Conservation (phyloP, 805 yeast genomes). For the Debaryomyces maramus region DNA sequence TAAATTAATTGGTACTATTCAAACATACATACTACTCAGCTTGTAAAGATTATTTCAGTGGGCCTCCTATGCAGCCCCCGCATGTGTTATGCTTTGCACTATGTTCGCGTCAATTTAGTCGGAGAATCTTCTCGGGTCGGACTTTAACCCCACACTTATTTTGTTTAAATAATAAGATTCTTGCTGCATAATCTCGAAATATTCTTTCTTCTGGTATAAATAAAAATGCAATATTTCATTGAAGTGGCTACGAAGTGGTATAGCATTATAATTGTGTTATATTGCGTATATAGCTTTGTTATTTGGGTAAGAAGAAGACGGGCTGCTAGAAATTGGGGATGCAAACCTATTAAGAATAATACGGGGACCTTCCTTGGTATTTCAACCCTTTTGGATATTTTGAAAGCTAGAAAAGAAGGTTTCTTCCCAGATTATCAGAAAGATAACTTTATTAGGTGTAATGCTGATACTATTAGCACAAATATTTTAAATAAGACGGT, state of each 20-base stretch:
- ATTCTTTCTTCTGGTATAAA: too few species aligned
- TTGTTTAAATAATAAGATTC: too few species aligned
- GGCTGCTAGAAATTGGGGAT: not conserved
- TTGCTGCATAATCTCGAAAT: too few species aligned
- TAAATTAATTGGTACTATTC: too few species aligned
- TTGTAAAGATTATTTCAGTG: too few species aligned
- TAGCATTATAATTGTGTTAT: not conserved
- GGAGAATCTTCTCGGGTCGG: too few species aligned
- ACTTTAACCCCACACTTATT: too few species aligned
- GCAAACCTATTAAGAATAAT: not conserved
- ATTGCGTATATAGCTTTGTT: not conserved
- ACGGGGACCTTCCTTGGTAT: conserved; percentile 7
- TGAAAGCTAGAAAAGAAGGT: conserved; percentile 1
- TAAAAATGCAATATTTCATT: too few species aligned
- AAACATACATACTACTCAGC: too few species aligned
- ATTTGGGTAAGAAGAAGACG: not conserved
- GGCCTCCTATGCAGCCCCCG: too few species aligned
- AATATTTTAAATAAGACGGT: not conserved
- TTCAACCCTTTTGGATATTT: not conserved
- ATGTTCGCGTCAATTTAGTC: too few species aligned
- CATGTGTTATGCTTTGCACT: too few species aligned
- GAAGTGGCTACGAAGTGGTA: not conserved
- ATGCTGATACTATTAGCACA: conserved; percentile 2
- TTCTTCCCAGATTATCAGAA: not conserved
- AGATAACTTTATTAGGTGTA: not conserved